These are phyloP conservation scores for Plenodomus biglobosus DNA, from an alignment of 2,329 filamentous ascomycete species.

Conservation along the genomic window DNA sequence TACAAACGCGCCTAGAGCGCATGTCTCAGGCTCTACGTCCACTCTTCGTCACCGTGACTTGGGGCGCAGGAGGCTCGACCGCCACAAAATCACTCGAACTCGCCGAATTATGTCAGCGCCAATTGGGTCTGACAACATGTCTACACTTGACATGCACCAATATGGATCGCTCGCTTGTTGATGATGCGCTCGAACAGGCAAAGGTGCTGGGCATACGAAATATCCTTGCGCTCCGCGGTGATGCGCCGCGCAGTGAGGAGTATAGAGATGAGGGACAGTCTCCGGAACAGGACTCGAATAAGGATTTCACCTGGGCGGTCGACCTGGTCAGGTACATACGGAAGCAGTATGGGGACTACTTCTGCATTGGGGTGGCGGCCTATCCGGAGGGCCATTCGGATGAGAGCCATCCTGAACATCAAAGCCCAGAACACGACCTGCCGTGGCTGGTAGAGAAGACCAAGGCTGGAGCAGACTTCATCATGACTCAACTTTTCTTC, in stretches of 20 bases:
- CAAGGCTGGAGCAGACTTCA: slow-evolving; percentile 88
- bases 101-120: slow-evolving; percentile 90
- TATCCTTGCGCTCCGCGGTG: slow-evolving; percentile 86
- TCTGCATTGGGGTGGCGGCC: slow-evolving; percentile 90
- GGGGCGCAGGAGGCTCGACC: slow-evolving; percentile 94
- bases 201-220: slow-evolving; percentile 90
- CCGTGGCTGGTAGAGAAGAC: slow-evolving; percentile 90
- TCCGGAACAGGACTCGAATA: slow-evolving; percentile 63
- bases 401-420: slow-evolving; percentile 81
- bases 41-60: slow-evolving; percentile 95
- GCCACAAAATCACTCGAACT: slow-evolving; percentile 88
- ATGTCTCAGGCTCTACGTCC: slow-evolving; percentile 91
- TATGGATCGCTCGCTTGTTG: slow-evolving; percentile 84
- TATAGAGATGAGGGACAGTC: slow-evolving; percentile 70
- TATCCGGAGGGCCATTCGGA: slow-evolving; percentile 96
- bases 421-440: slow-evolving; percentile 67
- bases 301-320: slow-evolving; percentile 83
- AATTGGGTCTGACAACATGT: slow-evolving; percentile 90
- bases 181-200: slow-evolving; percentile 86
- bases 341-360: slow-evolving; percentile 85
- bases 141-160: slow-evolving; percentile 97
- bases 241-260: slow-evolving; percentile 86
- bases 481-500: slow-evolving; percentile 98
- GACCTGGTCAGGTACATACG: slow-evolving; percentile 90
- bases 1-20: slow-evolving; percentile 87